Evolutionary conservation across 306 rosid genomes (phyloP).

Genomic region (Castanospermum australe): DNA sequence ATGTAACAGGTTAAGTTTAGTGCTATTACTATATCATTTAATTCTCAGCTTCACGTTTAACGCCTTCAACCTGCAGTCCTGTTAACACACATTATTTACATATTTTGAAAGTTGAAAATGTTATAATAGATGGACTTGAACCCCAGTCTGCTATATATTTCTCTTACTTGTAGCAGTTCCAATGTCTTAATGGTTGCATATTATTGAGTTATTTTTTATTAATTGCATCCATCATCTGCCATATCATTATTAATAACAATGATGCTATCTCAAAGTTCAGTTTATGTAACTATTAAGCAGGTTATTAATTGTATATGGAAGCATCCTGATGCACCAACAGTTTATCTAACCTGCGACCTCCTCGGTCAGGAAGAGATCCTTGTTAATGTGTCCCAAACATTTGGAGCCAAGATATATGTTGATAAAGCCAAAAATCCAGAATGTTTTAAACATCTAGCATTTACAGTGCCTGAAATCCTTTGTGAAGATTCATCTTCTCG

Average conservation of each 20-base stretch:
- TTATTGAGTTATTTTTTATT: background rate
- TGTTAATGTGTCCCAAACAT: constrained; percentile 58
- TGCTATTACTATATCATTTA: background rate
- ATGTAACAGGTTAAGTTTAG: background rate
- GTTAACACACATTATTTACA: background rate
- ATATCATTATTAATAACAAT: constrained; percentile 4
- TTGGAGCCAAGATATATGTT: constrained; percentile 74
- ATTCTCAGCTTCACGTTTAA: background rate
- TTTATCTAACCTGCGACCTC: constrained; percentile 63
- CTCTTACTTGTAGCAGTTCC: background rate
- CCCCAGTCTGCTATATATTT: background rate
- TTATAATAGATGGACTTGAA: background rate
- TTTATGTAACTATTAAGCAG: constrained; percentile 38
- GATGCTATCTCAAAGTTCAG: constrained; percentile 18
- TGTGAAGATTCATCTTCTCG: constrained; percentile 70
- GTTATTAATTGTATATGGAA: constrained; percentile 82
- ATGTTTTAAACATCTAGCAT: constrained; percentile 50
- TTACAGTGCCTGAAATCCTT: constrained; percentile 56
- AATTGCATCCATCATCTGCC: constrained; percentile 5
- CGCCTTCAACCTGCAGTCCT: background rate
- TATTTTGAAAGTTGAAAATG: background rate
- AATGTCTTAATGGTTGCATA: background rate
- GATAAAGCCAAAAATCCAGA: constrained; percentile 51
- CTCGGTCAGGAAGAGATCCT: constrained; percentile 84
- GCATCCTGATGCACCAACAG: constrained; percentile 64